Percentiles rank a stretch among this genome's conserved stretches.
These are phyloP conservation scores for Isoetes taiwanensis DNA, from an alignment of 75 land plant species.

Conservation along the genomic window DNA sequence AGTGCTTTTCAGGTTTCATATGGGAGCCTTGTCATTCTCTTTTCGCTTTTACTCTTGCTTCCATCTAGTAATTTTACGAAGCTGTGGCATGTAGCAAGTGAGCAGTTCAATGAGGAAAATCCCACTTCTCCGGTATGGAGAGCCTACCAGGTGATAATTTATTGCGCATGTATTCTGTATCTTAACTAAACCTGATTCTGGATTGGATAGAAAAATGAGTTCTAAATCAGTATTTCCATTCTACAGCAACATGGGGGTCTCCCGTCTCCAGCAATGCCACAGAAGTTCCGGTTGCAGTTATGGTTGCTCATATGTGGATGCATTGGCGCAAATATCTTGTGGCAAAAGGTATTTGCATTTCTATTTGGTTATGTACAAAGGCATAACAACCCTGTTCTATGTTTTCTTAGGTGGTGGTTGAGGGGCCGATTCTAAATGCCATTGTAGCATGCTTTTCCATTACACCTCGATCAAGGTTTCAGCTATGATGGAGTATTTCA, in stretches of 20 bases:
- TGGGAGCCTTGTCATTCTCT: slow-evolving; percentile 21
- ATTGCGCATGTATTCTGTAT: too few species aligned
- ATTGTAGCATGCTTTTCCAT: too few species aligned
- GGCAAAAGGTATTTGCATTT: slow-evolving; percentile 24
- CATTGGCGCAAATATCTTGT: slow-evolving; percentile 9
- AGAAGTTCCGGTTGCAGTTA: slow-evolving; percentile 17
- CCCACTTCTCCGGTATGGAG: slow-evolving; percentile 29
- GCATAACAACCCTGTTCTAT: too few species aligned
- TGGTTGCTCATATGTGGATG: slow-evolving; percentile 23
- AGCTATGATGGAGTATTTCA: too few species aligned
- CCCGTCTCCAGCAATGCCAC: slow-evolving; percentile 29
- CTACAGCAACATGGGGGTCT: slow-evolving; percentile 19
- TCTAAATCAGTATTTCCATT: too few species aligned
- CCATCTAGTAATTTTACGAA: slow-evolving; percentile 23
- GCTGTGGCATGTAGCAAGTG: slow-evolving; percentile 36
- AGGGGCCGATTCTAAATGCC: too few species aligned
- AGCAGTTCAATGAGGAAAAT: slow-evolving; percentile 22
- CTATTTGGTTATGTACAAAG: too few species aligned
- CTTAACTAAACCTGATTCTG: too few species aligned
- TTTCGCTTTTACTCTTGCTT: slow-evolving; percentile 24
- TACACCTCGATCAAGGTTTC: too few species aligned
- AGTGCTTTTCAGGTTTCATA: slow-evolving; percentile 20
- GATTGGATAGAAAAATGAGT: too few species aligned
- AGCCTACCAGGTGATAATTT: slow-evolving; percentile 28
- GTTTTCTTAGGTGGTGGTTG: too few species aligned